Base-by-base conservation (phyloP, 352 stramenopile genomes). In the Phytopythium ostracodes region DNA sequence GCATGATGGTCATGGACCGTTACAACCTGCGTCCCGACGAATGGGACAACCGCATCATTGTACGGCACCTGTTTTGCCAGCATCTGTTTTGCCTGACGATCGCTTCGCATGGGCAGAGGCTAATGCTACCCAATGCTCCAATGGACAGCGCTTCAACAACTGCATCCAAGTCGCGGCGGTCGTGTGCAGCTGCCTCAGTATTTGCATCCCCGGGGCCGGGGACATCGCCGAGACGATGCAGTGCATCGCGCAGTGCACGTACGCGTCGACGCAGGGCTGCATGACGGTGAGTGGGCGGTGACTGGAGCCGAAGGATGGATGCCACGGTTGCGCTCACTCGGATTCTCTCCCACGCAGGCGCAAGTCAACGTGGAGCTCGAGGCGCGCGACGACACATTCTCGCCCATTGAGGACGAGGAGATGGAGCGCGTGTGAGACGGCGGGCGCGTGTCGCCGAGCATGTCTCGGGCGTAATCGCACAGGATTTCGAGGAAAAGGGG, bases 11-110 rank as follows among this genome's bases (percentile, higher is more conserved):
- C 51, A 96, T 97, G 82, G 84, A 97, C 64, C 76, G 88, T 66
- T 95, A 98, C 76, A 60, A 65, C 44, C 77, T 98, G 24, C 91
- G 87, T 18, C 80, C 96, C 9, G 94, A 98, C 66, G 77, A 94
- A 60, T 97, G 96, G 81, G 94, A 98, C 75, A 97, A 98, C 55
- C 79, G 88, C 50, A 89, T 98, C 57, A 98, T 98, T 62, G 82
- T 89, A 80, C 44, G 77, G n/a, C n/a, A n/a, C n/a, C n/a, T n/a
- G n/a, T n/a, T n/a, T n/a, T n/a, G n/a, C n/a, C n/a, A n/a, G n/a
- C n/a, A n/a, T n/a, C 27, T 33, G 31, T 10, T 2, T 50, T 49
- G 40, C 31, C 33, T 2, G 36, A 31, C 29, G 15, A 43, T 9
- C 22, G 20, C 25, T 33, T 51, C 43, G 24, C 25, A 14, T 61